Evolutionary conservation across 2,329 filamentous ascomycete genomes (phyloP), one percentile per base, ranked within the genome.

Genomic region (Diaporthe capsici): DNA sequence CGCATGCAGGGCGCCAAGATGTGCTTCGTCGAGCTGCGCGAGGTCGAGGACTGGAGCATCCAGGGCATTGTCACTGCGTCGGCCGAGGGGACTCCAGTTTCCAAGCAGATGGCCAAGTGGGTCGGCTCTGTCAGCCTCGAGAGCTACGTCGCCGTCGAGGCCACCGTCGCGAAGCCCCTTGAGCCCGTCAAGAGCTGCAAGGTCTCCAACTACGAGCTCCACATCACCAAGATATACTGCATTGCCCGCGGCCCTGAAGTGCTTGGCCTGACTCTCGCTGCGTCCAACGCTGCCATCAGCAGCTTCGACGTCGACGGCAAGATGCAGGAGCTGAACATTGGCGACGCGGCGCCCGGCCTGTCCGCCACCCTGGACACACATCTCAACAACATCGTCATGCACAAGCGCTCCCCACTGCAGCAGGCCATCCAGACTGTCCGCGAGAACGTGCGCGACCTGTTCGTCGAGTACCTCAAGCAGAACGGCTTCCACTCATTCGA

Each of bases 91-190:
- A 90, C 86, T 68, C 85, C 86, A 9, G 90, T 95, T 51, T 94
- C 91, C 77, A 93, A 92, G 83, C 95, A 94, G 85, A 98, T 98
- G 96, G 94, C 98, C 83, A 98, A 98, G 87, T 98, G 94, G 91
- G 92, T 94, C 68, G 91, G 91, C 65, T 90, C 87, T 58, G 86
- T 98, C 79, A 93, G 91, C 81, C 89, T 93, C 61, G 96, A 98
- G 88, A 95, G 93, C 80, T 95, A 94, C 80, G 92, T 98, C 37
- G 87, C 92, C 55, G 92, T 98, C 76, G 94, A 97, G 81, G 97
- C 94, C 79, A 87, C 89, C 44, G 93, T 98, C 72, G 91, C 95
- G 88, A 93, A 94, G 86, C 94, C 96, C 0, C 90, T 94, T 31
- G 95, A 98, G 82, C 94, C 95, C 4, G 94, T 98, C 83, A 97